These are phyloP conservation scores for Jackrogersella multiformis DNA, from an alignment of 495 filamentous ascomycete genomes.

Conservation along the genomic window DNA sequence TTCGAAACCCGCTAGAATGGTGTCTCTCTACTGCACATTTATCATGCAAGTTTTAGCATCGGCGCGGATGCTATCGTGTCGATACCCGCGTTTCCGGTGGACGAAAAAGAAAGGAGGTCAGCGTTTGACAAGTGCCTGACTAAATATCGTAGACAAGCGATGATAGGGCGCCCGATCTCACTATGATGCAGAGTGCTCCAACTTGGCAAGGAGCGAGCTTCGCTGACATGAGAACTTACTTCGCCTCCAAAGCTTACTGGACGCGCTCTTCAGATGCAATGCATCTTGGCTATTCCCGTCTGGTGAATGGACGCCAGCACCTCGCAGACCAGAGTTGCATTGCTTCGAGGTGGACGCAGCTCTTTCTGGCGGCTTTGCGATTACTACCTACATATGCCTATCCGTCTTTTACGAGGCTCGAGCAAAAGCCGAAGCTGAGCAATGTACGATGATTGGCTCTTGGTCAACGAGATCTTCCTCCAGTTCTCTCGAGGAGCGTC, in stretches of 20 bases:
- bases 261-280: slow-evolving; percentile 13
- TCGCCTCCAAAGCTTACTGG: slow-evolving; percentile 28
- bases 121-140: slow-evolving; percentile 38
- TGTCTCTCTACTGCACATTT: slow-evolving; percentile 24
- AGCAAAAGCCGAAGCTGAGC: slow-evolving; percentile 26
- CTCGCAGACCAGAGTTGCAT: slow-evolving; percentile 26
- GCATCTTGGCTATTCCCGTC: slow-evolving; percentile 28
- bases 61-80: slow-evolving; percentile 31
- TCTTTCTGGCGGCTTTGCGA: slow-evolving; percentile 16
- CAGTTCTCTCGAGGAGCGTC: slow-evolving; percentile 12
- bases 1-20: slow-evolving; percentile 25
- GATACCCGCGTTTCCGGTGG: slow-evolving; percentile 30
- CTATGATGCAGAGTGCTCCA: slow-evolving; percentile 29
- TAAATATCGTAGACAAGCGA: slow-evolving; percentile 35
- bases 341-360: slow-evolving; percentile 21
- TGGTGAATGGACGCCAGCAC: slow-evolving; percentile 9
- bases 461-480: slow-evolving; percentile 6
- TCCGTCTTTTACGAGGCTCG: slow-evolving; percentile 26
- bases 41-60: slow-evolving; percentile 36
- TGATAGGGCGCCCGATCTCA: slow-evolving; percentile 28
- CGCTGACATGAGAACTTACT: slow-evolving; percentile 21
- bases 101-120: slow-evolving; percentile 36
- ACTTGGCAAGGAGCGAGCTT: slow-evolving; percentile 18
- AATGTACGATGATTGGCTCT: slow-evolving; percentile 22
- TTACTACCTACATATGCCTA: slow-evolving; percentile 26